These are phyloP conservation scores for Solanum pennellii DNA, from an alignment of 257 asterid species.

Conservation along the genomic window DNA sequence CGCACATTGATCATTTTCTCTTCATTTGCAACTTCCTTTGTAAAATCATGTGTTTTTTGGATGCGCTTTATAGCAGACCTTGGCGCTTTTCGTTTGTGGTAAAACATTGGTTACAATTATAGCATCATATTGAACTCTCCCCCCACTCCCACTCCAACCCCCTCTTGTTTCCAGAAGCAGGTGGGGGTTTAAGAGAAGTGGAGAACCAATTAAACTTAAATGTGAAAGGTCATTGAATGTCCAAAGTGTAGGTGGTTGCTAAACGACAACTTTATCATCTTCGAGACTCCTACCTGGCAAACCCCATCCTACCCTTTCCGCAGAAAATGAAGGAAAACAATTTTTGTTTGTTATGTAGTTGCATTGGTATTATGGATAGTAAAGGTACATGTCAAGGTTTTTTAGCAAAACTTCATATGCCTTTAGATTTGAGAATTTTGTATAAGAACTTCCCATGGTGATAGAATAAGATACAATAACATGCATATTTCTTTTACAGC, in stretches of 20 bases:
- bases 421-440: not conserved
- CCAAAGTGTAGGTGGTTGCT: not conserved
- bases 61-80: not conserved
- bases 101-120: not conserved
- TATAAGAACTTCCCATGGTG: not conserved
- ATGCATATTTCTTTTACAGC: slow-evolving; percentile 39
- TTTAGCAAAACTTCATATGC: not conserved
- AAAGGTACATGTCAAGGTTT: not conserved
- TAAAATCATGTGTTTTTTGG: not conserved
- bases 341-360: not conserved
- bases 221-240: not conserved
- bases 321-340: not conserved
- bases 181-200: not conserved
- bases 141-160: not conserved
- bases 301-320: not conserved
- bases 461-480: not conserved
- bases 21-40: not conserved
- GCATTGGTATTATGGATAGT: not conserved
- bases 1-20: not conserved
- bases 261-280: not conserved
- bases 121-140: not conserved
- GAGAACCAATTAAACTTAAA: not conserved
- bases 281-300: not conserved
- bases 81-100: not conserved
- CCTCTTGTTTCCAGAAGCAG: not conserved